Evolutionary conservation across 202 grass and related monocot genomes (phyloP).

Genomic region (Cymbopogon flexuosus): DNA sequence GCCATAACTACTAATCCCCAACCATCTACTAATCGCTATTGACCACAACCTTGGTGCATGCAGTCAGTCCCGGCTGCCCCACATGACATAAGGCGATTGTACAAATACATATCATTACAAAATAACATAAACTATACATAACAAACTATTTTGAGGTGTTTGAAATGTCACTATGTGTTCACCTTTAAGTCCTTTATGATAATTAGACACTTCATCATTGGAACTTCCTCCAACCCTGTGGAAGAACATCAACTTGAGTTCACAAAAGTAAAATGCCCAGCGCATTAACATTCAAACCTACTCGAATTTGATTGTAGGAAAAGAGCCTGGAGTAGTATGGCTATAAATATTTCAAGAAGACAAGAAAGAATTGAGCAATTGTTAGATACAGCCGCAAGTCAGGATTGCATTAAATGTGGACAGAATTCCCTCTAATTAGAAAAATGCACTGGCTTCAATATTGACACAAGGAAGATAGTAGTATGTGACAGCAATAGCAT

Average conservation of each 20-base stretch:
- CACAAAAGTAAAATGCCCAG: background rate
- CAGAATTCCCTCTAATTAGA: background rate
- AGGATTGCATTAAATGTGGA: background rate
- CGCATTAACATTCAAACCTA: too few species aligned
- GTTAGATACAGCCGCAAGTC: background rate
- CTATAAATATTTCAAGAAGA: background rate
- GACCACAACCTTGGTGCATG: too few species aligned
- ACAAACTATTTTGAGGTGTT: background rate
- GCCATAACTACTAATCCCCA: too few species aligned
- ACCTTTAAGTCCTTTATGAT: background rate
- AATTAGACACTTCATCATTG: background rate
- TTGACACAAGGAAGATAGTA: background rate
- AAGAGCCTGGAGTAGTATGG: background rate
- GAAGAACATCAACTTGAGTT: background rate
- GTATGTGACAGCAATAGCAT: background rate
- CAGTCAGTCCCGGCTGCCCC: too few species aligned
- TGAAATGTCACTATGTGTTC: background rate
- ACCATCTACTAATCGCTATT: too few species aligned
- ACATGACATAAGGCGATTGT: background rate
- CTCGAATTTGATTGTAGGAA: too few species aligned
- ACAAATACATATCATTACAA: background rate
- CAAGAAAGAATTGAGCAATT: background rate
- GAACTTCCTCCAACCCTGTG: background rate
- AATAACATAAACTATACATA: background rate
- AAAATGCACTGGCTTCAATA: background rate